Evolutionary conservation across 202 grass and related monocot species (phyloP).

Genomic region (Elaeis oleifera): DNA sequence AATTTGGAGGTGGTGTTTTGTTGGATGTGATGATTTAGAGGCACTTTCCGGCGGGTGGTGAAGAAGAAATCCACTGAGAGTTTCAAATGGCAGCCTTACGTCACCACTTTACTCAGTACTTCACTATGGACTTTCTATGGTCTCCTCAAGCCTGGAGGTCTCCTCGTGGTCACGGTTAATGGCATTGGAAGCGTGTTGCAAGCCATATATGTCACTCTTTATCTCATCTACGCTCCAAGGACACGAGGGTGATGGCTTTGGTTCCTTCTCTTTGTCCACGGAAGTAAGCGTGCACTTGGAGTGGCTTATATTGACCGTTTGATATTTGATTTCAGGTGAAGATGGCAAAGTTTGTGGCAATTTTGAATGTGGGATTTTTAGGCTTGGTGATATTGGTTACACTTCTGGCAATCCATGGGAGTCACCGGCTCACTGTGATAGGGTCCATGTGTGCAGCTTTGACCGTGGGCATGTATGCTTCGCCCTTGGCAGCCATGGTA

Average conservation of each 20-base stretch:
- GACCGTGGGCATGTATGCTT: slow-evolving; percentile 78
- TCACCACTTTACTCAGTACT: slow-evolving; percentile 57
- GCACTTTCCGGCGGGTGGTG: slow-evolving; percentile 71
- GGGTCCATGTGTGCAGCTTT: slow-evolving; percentile 55
- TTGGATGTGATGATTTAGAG: slow-evolving; percentile 19
- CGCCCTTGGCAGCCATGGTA: slow-evolving; percentile 75
- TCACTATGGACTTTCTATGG: slow-evolving; percentile 87
- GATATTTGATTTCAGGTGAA: slow-evolving; percentile 30
- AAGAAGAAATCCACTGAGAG: slow-evolving; percentile 60
- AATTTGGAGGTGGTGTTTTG: background rate
- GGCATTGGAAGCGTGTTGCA: slow-evolving; percentile 39
- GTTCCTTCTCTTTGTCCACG: background rate
- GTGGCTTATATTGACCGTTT: background rate
- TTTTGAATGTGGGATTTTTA: slow-evolving; percentile 46
- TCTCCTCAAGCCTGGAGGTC: slow-evolving; percentile 61
- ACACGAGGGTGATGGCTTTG: slow-evolving; percentile 26
- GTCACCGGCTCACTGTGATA: slow-evolving; percentile 36
- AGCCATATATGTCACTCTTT: slow-evolving; percentile 55
- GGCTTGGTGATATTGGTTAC: slow-evolving; percentile 41
- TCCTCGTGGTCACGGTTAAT: slow-evolving; percentile 82
- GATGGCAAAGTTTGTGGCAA: slow-evolving; percentile 53
- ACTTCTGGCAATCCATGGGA: slow-evolving; percentile 44
- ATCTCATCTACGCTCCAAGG: slow-evolving; percentile 52
- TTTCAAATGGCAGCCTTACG: slow-evolving; percentile 75
- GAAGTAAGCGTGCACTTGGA: too few relatives aligned